Evolutionary conservation across 1,284 basidiomycete genomes (phyloP), one percentile per base, ranked within the genome.

Genomic region (Flammula alnicola): DNA sequence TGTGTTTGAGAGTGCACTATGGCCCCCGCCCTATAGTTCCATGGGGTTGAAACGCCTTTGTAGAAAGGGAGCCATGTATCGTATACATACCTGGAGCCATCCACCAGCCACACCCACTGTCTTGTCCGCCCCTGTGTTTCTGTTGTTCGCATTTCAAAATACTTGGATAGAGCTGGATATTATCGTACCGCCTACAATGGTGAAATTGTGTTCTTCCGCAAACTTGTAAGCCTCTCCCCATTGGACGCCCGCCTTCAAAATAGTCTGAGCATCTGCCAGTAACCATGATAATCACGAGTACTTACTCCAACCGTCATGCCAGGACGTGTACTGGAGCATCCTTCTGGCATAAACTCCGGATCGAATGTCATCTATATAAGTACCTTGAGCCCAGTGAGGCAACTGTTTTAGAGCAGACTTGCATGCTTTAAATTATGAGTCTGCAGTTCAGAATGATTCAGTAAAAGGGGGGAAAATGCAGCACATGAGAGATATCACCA

Each of bases 21-120:
- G 78, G 1, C 79, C 79, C 11, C 79, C 79, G n/a, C 79, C 79
- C 72, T 76, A 25, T 22, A 7, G 17, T 7, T 31, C 10, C 16
- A 41, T 17, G 16, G 12, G 5, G 5, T 29, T 19, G 16, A 40
- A 26, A 12, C 3, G 16, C 16, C 8, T 25, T 7, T 10, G n/a
- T 9, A 20, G 30, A 8, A 5, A 19, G 20, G 32, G 11, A 17
- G 5, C 1, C 2, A 9, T 9, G 3, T 14, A 40, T 10, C 1
- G 1, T 12, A 16, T 6, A 36, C 27, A 31, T 19, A 55, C 54
- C 31, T 52, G 50, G 8, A 55, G 20, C 31, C 35, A 56, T 12
- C 54, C 54, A n/a, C 54, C 54, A 19, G 37, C 44, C 2, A 51
- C 58, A 9, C 62, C 62, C 2, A 61, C 60, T 16, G 51, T 23